phyloP scores from a whole-genome alignment of 441 rosid genomes.

The Pelargonium hybrid region DNA sequence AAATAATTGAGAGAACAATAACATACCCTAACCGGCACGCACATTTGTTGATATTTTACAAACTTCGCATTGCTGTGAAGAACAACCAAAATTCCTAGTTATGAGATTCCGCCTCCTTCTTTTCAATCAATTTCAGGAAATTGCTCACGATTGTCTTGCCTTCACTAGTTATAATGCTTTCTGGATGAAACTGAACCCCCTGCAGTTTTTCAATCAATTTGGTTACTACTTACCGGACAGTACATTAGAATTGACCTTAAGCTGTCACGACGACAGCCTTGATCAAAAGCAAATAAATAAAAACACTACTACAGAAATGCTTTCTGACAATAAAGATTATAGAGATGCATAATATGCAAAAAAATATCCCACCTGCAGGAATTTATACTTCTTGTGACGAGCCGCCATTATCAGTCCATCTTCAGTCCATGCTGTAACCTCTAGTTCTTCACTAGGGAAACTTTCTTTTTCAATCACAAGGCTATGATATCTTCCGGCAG shows the following conservation, averaged over 20 bases:
- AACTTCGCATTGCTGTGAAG: not conserved
- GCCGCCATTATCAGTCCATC: slow-evolving; percentile 95
- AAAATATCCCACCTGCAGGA: slow-evolving; percentile 49
- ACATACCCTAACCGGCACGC: not conserved
- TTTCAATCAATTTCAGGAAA: not conserved
- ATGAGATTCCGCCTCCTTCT: not conserved
- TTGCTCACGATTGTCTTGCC: not conserved
- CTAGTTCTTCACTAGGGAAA: slow-evolving; percentile 62
- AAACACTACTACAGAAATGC: too few species aligned
- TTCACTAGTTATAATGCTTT: not conserved
- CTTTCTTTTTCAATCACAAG: slow-evolving; percentile 72
- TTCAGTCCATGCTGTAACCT: slow-evolving; percentile 88
- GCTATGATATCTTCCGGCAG: slow-evolving; percentile 86
- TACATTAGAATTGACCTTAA: not conserved
- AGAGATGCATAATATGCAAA: not conserved
- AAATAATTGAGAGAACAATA: not conserved
- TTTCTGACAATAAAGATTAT: not conserved
- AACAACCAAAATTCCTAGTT: not conserved
- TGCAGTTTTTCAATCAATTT: not conserved
- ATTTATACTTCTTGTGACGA: slow-evolving; percentile 68
- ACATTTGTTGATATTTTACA: not conserved
- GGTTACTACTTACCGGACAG: too few species aligned
- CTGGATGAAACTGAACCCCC: not conserved
- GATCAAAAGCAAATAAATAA: too few species aligned
- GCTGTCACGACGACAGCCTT: not conserved